Evolutionary conservation across 306 rosid genomes (phyloP).

Genomic region (Inga oerstediana): DNA sequence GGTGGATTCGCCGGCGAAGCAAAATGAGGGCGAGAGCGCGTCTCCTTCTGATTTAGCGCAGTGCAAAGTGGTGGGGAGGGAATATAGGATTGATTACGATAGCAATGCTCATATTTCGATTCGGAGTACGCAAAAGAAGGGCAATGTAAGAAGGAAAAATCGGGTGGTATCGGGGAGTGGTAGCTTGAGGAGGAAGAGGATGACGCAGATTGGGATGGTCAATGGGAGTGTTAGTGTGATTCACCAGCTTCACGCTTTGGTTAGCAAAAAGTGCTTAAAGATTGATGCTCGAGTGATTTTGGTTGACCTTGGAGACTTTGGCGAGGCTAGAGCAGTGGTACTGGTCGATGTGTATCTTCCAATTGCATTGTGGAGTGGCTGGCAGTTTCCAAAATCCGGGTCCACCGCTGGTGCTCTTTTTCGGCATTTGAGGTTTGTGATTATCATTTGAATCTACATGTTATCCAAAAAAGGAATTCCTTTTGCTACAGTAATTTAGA

Average conservation of each 20-base stretch:
- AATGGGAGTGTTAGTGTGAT: slow-evolving; percentile 83
- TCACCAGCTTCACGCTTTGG: slow-evolving; percentile 77
- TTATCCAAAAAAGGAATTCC: background rate
- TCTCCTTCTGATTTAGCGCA: slow-evolving; percentile 23
- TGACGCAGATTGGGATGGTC: slow-evolving; percentile 66
- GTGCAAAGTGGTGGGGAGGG: slow-evolving; percentile 27
- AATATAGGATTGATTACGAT: background rate
- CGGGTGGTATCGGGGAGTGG: background rate
- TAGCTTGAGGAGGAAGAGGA: slow-evolving; percentile 36
- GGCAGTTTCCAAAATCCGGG: slow-evolving; percentile 78
- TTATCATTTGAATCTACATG: background rate
- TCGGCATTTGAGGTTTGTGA: slow-evolving; percentile 71
- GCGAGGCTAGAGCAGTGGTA: slow-evolving; percentile 58
- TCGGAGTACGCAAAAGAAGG: slow-evolving; percentile 20
- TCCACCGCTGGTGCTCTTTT: slow-evolving; percentile 72
- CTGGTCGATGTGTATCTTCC: slow-evolving; percentile 80
- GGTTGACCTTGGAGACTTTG: slow-evolving; percentile 33
- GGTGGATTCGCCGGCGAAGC: slow-evolving; percentile 5
- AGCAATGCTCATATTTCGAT: background rate
- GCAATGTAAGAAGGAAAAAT: slow-evolving; percentile 1
- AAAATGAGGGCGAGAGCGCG: background rate
- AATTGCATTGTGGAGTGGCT: slow-evolving; percentile 57
- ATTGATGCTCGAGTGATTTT: slow-evolving; percentile 55
- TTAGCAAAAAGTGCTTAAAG: slow-evolving; percentile 50
- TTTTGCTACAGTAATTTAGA: background rate